These are phyloP conservation scores for Scheffersomyces amazonensis DNA, from an alignment of 805 yeast species.

Conservation along the genomic window DNA sequence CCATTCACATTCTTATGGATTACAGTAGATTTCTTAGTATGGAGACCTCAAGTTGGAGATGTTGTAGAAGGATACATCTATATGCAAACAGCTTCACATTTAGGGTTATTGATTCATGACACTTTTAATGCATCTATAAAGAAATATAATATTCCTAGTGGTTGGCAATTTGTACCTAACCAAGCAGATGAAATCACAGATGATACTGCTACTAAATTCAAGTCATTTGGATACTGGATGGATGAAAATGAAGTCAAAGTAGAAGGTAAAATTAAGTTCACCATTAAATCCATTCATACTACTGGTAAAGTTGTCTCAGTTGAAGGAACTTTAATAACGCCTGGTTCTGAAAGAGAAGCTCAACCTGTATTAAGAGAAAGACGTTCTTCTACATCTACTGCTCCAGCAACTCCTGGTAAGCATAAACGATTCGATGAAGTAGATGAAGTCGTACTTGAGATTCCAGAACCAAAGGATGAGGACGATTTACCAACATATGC, in stretches of 20 bases:
- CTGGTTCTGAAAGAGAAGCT: constrained; percentile 54
- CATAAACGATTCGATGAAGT: constrained; percentile 53
- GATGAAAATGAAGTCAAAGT: constrained; percentile 71
- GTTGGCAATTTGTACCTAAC: constrained; percentile 81
- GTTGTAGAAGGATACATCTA: constrained; percentile 80
- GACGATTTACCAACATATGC: constrained; percentile 7
- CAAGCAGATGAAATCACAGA: constrained; percentile 52
- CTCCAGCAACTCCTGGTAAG: constrained; percentile 9
- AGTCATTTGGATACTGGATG: constrained; percentile 83
- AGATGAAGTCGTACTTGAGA: constrained; percentile 10
- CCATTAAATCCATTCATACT: constrained; percentile 67
- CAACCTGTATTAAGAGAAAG: constrained; percentile 50
- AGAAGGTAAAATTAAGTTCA: constrained; percentile 80
- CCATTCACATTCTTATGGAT: constrained; percentile 92
- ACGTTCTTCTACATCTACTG: constrained; percentile 19
- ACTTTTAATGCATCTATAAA: constrained; percentile 93
- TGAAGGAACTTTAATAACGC: constrained; percentile 77
- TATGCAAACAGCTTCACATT: constrained; percentile 93
- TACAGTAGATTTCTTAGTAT: constrained; percentile 73
- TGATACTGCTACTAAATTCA: constrained; percentile 27
- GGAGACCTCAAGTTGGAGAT: constrained; percentile 93
- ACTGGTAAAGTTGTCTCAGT: constrained; percentile 82
- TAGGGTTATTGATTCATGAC: constrained; percentile 87
- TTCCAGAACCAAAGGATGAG: constrained; percentile 13
- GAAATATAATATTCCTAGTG: constrained; percentile 77